Percentiles rank a stretch among this genome's conserved stretches.
Evolutionary conservation across 495 filamentous ascomycete species (phyloP).

Genomic region (Diplogelasinospora grovesii): DNA sequence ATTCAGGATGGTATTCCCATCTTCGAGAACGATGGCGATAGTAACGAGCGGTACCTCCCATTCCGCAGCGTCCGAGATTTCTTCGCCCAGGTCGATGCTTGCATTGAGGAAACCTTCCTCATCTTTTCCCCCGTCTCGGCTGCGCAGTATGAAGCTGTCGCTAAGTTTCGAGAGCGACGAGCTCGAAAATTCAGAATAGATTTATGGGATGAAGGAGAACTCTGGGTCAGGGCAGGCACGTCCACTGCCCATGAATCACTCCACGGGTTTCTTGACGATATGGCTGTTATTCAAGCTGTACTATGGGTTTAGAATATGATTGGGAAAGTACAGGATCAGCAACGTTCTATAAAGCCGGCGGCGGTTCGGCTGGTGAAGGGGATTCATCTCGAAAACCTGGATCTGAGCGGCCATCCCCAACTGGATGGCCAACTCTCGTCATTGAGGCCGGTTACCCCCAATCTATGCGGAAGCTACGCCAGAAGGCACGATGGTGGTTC

Average conservation of each 20-base stretch:
- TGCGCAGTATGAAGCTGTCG: neutral
- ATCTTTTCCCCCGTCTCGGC: neutral
- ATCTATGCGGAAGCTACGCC: neutral
- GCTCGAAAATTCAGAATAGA: neutral
- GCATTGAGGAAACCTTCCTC: neutral
- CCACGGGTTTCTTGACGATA: neutral
- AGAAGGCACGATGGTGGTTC: neutral
- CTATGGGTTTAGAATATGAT: neutral
- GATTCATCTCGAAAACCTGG: neutral
- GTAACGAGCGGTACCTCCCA: neutral
- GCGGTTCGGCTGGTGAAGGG: neutral
- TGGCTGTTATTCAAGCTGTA: neutral
- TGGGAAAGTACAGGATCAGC: neutral
- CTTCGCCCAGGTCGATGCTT: neutral
- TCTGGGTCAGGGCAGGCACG: neutral
- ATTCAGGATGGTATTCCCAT: too few relatives aligned
- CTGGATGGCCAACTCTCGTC: neutral
- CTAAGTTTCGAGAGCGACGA: neutral
- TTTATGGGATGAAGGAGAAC: neutral
- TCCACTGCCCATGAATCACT: neutral
- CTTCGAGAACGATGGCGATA: neutral
- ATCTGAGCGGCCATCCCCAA: neutral
- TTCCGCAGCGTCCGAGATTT: neutral
- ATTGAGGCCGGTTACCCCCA: neutral
- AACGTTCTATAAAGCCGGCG: neutral